phyloP scores from a whole-genome alignment of 306 rosid genomes.

The Ammopiptanthus mongolicus region DNA sequence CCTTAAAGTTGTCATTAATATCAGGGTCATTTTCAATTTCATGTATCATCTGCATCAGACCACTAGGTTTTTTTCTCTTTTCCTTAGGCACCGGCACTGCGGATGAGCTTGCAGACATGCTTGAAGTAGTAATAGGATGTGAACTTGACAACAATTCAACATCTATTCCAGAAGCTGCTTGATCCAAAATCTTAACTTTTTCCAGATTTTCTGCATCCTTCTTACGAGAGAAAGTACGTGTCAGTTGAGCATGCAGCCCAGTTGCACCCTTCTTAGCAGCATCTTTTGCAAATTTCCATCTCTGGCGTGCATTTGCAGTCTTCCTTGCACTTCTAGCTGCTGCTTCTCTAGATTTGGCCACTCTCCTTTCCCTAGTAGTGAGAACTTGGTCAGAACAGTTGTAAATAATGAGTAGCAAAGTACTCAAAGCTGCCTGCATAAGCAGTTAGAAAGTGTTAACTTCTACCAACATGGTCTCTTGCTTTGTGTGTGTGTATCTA shows the following conservation, averaged over 20 bases:
- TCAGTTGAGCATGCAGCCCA: constrained; percentile 80
- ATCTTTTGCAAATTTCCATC: constrained; percentile 78
- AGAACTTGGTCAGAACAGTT: constrained; percentile 97
- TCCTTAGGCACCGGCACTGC: constrained; percentile 27
- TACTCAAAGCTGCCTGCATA: constrained; percentile 91
- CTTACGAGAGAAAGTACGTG: constrained; percentile 59
- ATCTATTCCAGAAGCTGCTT: constrained; percentile 32
- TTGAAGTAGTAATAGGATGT: constrained; percentile 34
- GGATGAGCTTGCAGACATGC: constrained; percentile 33
- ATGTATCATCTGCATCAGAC: constrained; percentile 40
- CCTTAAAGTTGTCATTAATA: constrained; percentile 33
- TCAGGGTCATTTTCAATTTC: constrained; percentile 64
- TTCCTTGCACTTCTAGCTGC: constrained; percentile 86
- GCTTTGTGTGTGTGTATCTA: neutral
- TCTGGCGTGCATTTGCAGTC: constrained; percentile 69
- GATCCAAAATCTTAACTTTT: constrained; percentile 49
- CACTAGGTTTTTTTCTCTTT: constrained; percentile 35
- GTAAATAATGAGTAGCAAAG: constrained; percentile 87
- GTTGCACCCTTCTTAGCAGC: constrained; percentile 76
- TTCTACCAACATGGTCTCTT: constrained; percentile 16
- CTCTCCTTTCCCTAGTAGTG: constrained; percentile 76
- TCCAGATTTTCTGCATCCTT: constrained; percentile 35
- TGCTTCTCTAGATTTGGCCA: constrained; percentile 78
- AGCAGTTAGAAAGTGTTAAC: constrained; percentile 41
- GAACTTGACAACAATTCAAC: constrained; percentile 30